These are phyloP conservation scores for Podaxis sp. DNA, from an alignment of 768 basidiomycete species.

Conservation along the genomic window DNA sequence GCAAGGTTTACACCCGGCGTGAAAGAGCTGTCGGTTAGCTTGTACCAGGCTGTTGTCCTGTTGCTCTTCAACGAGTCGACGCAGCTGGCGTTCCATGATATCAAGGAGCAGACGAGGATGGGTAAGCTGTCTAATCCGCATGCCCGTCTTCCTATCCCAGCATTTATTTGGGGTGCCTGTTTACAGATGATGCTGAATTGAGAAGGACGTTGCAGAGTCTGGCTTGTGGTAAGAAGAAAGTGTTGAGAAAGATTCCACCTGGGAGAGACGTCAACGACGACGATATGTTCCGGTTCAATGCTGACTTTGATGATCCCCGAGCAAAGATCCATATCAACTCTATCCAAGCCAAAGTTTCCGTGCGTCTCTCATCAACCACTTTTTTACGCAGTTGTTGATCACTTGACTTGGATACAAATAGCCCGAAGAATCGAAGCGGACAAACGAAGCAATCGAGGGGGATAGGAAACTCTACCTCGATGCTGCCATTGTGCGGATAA, in stretches of 20 bases:
- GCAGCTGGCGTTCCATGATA: slow-evolving; percentile 61
- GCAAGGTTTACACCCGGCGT: slow-evolving; percentile 60
- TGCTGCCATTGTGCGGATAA: slow-evolving; percentile 93
- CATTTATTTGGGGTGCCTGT: slow-evolving; percentile 11
- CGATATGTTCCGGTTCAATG: slow-evolving; percentile 82
- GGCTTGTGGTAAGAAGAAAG: slow-evolving; percentile 86
- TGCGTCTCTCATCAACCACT: slow-evolving; percentile 31
- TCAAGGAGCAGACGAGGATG: slow-evolving; percentile 63
- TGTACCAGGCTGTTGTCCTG: slow-evolving; percentile 84
- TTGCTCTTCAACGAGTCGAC: slow-evolving; percentile 78
- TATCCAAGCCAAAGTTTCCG: slow-evolving; percentile 91
- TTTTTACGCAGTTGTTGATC: slow-evolving; percentile 1
- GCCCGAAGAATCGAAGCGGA: slow-evolving; percentile 83
- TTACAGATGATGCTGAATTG: slow-evolving; percentile 65
- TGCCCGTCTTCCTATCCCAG: slow-evolving; percentile 14
- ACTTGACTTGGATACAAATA: slow-evolving; percentile 22
- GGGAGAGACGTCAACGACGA: slow-evolving; percentile 73
- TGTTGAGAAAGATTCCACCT: slow-evolving; percentile 73
- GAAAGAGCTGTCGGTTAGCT: slow-evolving; percentile 88
- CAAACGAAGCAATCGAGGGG: slow-evolving; percentile 73
- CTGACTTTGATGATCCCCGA: slow-evolving; percentile 73
- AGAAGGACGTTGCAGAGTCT: slow-evolving; percentile 88
- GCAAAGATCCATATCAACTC: slow-evolving; percentile 90
- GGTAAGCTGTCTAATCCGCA: slow-evolving; percentile 44
- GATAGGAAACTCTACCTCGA: slow-evolving; percentile 86